Evolutionary conservation across 768 basidiomycete species (phyloP).

Genomic region (Tulasnella sp.): DNA sequence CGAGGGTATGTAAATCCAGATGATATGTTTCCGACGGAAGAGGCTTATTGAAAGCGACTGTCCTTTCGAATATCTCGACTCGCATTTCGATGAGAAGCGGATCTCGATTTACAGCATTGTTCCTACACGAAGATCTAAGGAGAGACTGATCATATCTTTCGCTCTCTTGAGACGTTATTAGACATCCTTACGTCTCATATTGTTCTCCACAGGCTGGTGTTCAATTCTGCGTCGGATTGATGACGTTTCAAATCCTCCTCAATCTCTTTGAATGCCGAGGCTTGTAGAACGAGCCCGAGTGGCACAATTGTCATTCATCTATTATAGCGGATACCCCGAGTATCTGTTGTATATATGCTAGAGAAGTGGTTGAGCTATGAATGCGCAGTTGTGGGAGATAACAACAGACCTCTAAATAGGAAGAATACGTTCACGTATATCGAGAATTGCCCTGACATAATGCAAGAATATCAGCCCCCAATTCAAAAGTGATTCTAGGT

Average conservation of each 20-base stretch:
- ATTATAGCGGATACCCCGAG: constrained; percentile 97
- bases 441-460: constrained; percentile 78
- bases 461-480: neutral
- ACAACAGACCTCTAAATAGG: constrained; percentile 62
- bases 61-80: too few species aligned
- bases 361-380: neutral
- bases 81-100: too few species aligned
- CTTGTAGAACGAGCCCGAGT: constrained; percentile 76
- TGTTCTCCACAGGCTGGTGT: too few species aligned
- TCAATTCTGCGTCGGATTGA: constrained; percentile 86
- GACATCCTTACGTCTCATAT: too few species aligned
- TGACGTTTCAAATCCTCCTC: constrained; percentile 98
- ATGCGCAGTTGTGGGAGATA: too few species aligned
- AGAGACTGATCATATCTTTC: too few species aligned
- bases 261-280: constrained; percentile 89
- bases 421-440: constrained; percentile 99
- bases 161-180: too few species aligned
- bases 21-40: too few species aligned
- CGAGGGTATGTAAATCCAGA: too few species aligned
- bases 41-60: too few species aligned
- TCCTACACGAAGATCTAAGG: too few species aligned
- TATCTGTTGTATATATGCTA: constrained; percentile 90
- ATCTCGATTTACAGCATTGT: too few species aligned
- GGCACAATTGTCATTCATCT: constrained; percentile 90
- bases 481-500: neutral